A percentile compares a stretch with the other conserved stretches of the same genome.
Conservation (phyloP, 495 filamentous ascomycete species). For the Apodospora peruviana region DNA sequence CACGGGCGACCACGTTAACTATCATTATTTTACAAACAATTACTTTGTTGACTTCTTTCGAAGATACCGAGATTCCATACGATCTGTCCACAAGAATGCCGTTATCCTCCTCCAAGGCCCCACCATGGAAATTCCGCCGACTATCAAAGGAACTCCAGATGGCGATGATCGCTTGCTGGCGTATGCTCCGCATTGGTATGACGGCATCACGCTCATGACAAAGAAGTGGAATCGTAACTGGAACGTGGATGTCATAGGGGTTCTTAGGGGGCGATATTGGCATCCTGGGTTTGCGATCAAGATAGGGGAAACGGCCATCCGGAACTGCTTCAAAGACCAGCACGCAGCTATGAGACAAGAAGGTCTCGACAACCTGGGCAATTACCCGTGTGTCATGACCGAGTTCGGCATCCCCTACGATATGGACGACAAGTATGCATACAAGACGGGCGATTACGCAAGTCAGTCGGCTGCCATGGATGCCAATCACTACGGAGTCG, state of each 20-base stretch:
- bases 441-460: conserved; percentile 92
- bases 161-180: conserved; percentile 80
- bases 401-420: conserved; percentile 98
- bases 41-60: conserved; percentile 87
- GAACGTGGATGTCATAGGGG: conserved; percentile 93
- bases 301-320: conserved; percentile 88
- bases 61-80: conserved; percentile 65
- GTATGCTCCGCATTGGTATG: conserved; percentile 93
- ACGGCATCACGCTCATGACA: conserved; percentile 92
- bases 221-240: conserved; percentile 98
- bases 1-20: conserved; percentile 66
- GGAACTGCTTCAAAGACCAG: conserved; percentile 90
- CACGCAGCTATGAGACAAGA: conserved; percentile 83
- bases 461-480: conserved; percentile 94
- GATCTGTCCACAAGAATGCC: conserved; percentile 65
- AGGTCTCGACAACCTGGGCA: conserved; percentile 83
- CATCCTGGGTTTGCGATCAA: conserved; percentile 86
- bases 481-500: conserved; percentile 90
- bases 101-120: conserved; percentile 92
- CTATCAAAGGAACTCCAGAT: conserved; percentile 79
- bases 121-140: conserved; percentile 84
- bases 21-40: conserved; percentile 78
- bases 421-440: conserved; percentile 94
- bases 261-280: conserved; percentile 82
- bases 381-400: conserved; percentile 84